A percentile compares a stretch with the other conserved stretches of the same genome.
phyloP scores from a whole-genome alignment of 148 eudicot species.

The Rhododendron henanense region DNA sequence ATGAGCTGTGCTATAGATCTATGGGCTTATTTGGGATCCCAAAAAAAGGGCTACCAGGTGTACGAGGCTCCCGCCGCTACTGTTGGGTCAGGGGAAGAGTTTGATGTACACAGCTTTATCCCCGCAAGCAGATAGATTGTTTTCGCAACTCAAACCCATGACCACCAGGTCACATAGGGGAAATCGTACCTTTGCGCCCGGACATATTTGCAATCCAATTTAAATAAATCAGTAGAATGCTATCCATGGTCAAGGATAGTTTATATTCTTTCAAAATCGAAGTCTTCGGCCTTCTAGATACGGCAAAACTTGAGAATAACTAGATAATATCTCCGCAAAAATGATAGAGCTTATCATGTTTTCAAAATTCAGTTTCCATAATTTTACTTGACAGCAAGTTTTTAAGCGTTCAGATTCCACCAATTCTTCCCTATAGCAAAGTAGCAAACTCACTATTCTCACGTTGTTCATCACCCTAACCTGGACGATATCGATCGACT shows the following conservation, averaged over 20 bases:
- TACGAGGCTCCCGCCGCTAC: no score
- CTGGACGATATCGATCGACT: background rate
- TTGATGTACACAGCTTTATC: no score
- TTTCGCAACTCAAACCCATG: no score
- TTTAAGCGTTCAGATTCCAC: background rate
- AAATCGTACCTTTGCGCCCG: no score
- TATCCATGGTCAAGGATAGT: background rate
- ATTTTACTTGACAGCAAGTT: background rate
- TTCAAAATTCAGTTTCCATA: background rate
- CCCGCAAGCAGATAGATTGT: no score
- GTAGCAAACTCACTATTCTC: background rate
- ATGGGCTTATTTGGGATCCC: background rate
- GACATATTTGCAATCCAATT: background rate
- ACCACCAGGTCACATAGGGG: no score
- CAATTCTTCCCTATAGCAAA: background rate
- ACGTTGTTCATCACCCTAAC: background rate
- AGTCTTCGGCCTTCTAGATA: background rate
- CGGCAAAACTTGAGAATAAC: background rate
- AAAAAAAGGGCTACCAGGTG: no score
- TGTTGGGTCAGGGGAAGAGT: no score
- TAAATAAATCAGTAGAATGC: background rate
- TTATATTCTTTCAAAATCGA: background rate
- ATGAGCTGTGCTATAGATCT: background rate
- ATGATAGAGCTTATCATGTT: background rate
- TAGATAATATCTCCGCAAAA: background rate